These are phyloP conservation scores for Hypoxylon sp. DNA, from an alignment of 2,329 filamentous ascomycete genomes.

Conservation along the genomic window DNA sequence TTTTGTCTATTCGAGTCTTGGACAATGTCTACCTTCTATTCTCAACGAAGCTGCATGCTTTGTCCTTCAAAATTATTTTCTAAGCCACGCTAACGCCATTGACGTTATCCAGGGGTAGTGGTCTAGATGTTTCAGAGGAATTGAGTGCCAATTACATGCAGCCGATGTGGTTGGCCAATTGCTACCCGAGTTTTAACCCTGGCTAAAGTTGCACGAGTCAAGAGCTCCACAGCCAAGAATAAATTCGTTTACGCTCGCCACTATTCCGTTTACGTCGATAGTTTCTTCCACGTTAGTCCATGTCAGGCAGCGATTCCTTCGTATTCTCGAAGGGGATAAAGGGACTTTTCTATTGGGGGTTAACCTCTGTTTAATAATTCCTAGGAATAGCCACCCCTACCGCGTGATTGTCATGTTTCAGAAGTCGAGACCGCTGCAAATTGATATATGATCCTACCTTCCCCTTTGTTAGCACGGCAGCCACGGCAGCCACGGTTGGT, in stretches of 20 bases:
- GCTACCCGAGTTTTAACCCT: conserved; percentile 14
- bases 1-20: not conserved
- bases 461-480: conserved; percentile 15
- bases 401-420: conserved; percentile 34
- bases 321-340: conserved; percentile 11
- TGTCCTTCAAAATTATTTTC: conserved; percentile 18
- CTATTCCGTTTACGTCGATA: conserved; percentile 19
- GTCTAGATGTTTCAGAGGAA: conserved; percentile 39
- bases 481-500: not conserved
- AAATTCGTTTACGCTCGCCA: conserved; percentile 1
- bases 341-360: not conserved
- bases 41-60: not conserved
- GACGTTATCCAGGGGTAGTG: conserved; percentile 38
- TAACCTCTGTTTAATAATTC: not conserved
- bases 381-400: conserved; percentile 11
- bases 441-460: conserved; percentile 14
- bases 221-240: conserved; percentile 5
- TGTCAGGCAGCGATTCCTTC: conserved; percentile 4
- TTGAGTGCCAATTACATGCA: conserved; percentile 23
- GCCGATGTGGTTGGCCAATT: conserved; percentile 36
- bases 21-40: conserved; percentile 15
- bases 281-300: conserved; percentile 11
- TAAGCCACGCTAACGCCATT: conserved; percentile 14
- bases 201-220: conserved; percentile 26
- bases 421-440: conserved; percentile 22